phyloP scores from a whole-genome alignment of 78 protist species.

The Guillardia theta region DNA sequence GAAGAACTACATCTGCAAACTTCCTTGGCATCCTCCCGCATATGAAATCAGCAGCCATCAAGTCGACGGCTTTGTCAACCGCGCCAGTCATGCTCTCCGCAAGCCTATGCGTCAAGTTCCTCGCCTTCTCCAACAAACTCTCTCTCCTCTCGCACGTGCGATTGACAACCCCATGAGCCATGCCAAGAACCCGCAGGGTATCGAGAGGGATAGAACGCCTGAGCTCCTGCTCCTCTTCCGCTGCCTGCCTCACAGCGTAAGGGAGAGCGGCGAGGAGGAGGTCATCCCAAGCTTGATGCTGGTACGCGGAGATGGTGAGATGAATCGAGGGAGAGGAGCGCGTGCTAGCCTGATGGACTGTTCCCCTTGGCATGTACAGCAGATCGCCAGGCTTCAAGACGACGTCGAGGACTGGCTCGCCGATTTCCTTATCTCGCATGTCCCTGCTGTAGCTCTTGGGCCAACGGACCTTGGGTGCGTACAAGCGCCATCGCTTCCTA shows the following conservation, averaged over 20 bases:
- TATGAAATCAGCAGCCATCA: too few relatives aligned
- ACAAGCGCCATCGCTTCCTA: neutral
- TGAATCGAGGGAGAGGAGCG: neutral
- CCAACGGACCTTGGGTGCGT: neutral
- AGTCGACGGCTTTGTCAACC: too few relatives aligned
- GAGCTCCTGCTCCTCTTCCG: neutral
- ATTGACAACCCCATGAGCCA: too few relatives aligned
- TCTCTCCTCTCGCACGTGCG: too few relatives aligned
- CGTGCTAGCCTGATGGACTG: neutral
- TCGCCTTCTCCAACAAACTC: too few relatives aligned
- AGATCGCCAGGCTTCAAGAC: neutral
- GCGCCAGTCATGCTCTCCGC: too few relatives aligned
- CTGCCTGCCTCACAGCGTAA: neutral
- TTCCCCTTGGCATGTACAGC: conserved; percentile 30
- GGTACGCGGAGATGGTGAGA: conserved; percentile 33
- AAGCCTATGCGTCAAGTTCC: too few relatives aligned
- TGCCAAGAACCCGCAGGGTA: too few relatives aligned
- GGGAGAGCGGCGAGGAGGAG: neutral
- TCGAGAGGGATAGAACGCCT: neutral
- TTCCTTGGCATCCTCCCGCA: too few relatives aligned
- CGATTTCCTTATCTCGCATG: neutral
- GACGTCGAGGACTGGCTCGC: neutral
- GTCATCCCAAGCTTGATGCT: neutral
- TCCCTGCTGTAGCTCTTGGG: neutral
- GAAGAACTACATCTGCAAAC: too few relatives aligned